Evolutionary conservation across 2,329 filamentous ascomycete genomes (phyloP), one percentile per base, ranked within the genome.

Genomic region (Cytospora chrysosperma): DNA sequence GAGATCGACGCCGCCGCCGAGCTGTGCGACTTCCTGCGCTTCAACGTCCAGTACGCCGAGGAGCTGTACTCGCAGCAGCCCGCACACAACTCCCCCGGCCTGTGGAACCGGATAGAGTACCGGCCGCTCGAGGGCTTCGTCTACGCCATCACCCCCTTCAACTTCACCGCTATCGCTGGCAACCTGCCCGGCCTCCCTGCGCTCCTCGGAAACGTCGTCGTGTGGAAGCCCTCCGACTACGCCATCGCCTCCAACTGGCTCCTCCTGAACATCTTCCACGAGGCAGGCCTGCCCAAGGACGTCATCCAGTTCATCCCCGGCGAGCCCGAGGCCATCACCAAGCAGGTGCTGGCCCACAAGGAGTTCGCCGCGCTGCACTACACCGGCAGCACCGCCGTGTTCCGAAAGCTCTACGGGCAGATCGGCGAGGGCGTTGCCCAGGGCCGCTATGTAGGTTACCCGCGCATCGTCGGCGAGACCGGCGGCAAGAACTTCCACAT

Each of bases 1-100:
- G 94, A 99, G 83, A 98, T 98, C 68, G 94, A 98, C 76, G 85
- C 93, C 47, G 94, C 94, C 21, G 94, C 94, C 10, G 95, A 99
- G 82, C 79, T 96, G 70, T 89, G 87, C 70, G 94, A 99, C 75
- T 98, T 98, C 78, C 81, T 98, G 74, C 87, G 93, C 73, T 97
- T 97, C 82, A 95, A 95, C 73, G 94, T 97, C 59, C 88, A 93
- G 75, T 97, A 95, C 73, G 94, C 94, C 30, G 89, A 97, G 78
- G 91, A 97, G 74, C 81, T 97, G 62, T 97, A 97, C 75, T 85
- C 86, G 43, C 88, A 92, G 74, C 95, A 99, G 78, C 94, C 94
- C 17, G 84, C 82, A 58, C 92, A 95, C 80, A 88, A 98, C 78
- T 82, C 91, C 2, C 80, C 90, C 1, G 92, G 92, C 47, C 85